Conservation (phyloP, 805 yeast species). For the Scheffersomyces ergatensis region DNA sequence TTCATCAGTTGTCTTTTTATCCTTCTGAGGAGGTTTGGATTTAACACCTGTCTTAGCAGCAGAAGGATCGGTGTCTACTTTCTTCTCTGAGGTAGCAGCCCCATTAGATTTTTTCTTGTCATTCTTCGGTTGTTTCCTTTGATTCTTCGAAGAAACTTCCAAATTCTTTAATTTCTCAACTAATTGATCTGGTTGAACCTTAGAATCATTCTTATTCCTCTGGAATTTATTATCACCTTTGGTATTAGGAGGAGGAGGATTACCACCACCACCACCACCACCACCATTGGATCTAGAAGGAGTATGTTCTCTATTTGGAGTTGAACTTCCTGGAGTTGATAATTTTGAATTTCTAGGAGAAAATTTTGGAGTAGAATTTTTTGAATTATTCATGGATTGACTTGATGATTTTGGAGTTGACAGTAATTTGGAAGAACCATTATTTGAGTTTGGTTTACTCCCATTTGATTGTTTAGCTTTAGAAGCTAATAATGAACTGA, state of each 20-base stretch:
- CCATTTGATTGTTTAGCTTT: not conserved
- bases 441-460: not conserved
- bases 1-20: not conserved
- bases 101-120: no score
- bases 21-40: not conserved
- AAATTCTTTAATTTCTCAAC: not conserved
- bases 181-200: not conserved
- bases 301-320: not conserved
- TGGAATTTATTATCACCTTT: no score
- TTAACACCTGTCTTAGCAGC: not conserved
- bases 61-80: no score
- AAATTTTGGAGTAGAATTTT: not conserved
- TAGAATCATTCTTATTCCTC: not conserved
- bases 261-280: not conserved
- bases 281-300: not conserved
- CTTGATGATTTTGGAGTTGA: constrained; percentile 1
- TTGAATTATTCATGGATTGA: not conserved
- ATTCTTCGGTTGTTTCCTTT: no score
- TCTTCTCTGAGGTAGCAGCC: no score
- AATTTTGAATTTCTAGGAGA: constrained; percentile 74
- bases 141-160: not conserved
- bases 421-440: no score
- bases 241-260: not conserved
- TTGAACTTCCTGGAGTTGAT: constrained; percentile 54
- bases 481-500: constrained; percentile 8